Percentiles rank a stretch among this genome's conserved stretches.
These are phyloP conservation scores for Trichosporon faecale DNA, from an alignment of 1,284 basidiomycete species.

Conservation along the genomic window DNA sequence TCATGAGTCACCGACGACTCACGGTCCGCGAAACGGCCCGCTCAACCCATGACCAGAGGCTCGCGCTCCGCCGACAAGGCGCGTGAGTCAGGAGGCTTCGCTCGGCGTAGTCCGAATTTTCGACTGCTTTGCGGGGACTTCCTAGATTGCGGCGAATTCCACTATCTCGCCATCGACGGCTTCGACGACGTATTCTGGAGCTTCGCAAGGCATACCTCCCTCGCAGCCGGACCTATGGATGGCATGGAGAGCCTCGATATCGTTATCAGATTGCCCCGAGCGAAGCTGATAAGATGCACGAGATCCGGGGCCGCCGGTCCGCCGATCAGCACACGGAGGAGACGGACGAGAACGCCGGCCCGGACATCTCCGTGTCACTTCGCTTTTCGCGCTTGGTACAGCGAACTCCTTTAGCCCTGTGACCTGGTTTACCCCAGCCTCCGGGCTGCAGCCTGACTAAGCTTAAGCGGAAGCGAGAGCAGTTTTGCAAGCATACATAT, in stretches of 20 bases:
- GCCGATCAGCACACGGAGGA: neutral
- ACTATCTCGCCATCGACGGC: neutral
- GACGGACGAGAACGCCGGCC: neutral
- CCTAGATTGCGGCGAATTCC: neutral
- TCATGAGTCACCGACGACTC: neutral
- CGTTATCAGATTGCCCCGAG: neutral
- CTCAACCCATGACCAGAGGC: neutral
- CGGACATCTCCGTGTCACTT: slow-evolving; percentile 7
- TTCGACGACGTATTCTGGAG: neutral
- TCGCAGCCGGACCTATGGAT: neutral
- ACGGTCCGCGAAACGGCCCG: neutral
- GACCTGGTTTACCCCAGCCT: neutral
- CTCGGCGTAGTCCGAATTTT: neutral
- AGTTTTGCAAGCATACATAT: slow-evolving; percentile 6
- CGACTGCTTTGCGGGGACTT: neutral
- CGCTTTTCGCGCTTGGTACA: neutral
- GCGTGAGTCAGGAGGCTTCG: too few relatives aligned
- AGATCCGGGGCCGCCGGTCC: neutral
- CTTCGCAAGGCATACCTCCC: neutral
- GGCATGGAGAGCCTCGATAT: neutral
- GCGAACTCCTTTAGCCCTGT: neutral
- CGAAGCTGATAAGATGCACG: neutral
- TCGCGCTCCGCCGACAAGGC: neutral
- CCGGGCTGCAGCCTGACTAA: neutral
- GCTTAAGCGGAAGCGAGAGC: neutral